Conservation (phyloP, 257 asterid species). For the Nicotiana knightiana region DNA sequence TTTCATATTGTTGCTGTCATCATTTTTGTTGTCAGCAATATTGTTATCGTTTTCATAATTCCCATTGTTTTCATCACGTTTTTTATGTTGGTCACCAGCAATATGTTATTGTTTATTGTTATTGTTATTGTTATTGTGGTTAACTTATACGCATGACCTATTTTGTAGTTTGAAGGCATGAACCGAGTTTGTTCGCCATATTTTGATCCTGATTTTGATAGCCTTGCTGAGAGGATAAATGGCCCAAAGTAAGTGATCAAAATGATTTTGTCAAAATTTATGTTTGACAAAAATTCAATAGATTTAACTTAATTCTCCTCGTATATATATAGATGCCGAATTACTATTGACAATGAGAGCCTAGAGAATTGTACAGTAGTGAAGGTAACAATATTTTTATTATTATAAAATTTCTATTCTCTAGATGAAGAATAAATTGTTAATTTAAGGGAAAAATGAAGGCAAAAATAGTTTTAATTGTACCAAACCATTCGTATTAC, state of each 20-base stretch:
- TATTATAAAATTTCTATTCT: not conserved
- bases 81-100: slow-evolving; percentile 1
- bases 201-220: slow-evolving; percentile 71
- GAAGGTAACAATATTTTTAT: slow-evolving; percentile 32
- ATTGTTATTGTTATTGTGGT: not conserved
- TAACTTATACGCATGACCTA: not conserved
- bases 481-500: not conserved
- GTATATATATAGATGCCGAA: slow-evolving; percentile 50
- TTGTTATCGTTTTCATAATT: not conserved
- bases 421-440: not conserved
- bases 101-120: slow-evolving; percentile 3
- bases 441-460: not conserved
- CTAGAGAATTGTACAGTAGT: slow-evolving; percentile 49
- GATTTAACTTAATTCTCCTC: not conserved
- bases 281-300: not conserved
- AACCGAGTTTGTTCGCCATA: slow-evolving; percentile 51
- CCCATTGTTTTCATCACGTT: not conserved
- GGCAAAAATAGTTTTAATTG: not conserved
- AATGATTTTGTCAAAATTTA: not conserved
- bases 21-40: not conserved
- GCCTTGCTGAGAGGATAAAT: slow-evolving; percentile 59
- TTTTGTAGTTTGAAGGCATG: slow-evolving; percentile 33
- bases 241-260: slow-evolving; percentile 51
- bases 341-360: slow-evolving; percentile 58
- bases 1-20: not conserved